These are phyloP conservation scores for Dorcoceras hygrometricum DNA, from an alignment of 257 asterid species.

Conservation along the genomic window DNA sequence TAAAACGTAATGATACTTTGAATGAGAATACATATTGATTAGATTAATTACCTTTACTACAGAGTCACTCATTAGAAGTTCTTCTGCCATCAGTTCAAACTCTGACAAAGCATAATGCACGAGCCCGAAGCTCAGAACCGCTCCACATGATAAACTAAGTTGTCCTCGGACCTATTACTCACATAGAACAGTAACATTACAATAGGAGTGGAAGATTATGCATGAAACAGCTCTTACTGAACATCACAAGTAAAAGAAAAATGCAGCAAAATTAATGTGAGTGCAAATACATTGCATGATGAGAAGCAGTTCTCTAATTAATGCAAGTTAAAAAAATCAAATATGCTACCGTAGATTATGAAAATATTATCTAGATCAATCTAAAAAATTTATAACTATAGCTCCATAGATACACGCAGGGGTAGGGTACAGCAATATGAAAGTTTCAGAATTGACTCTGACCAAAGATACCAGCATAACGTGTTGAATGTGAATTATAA, in stretches of 20 bases:
- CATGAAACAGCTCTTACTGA: conserved; percentile 14
- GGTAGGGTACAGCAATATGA: background rate
- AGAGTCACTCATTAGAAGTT: conserved; percentile 94
- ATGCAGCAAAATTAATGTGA: background rate
- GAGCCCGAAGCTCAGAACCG: conserved; percentile 81
- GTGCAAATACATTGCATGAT: background rate
- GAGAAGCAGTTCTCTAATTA: conserved; percentile 11
- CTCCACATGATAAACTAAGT: conserved; percentile 72
- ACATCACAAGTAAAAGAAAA: conserved; percentile 19
- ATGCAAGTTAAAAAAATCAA: conserved; percentile 11
- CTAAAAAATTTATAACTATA: background rate
- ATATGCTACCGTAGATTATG: conserved; percentile 9
- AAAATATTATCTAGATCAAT: background rate
- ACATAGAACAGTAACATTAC: conserved; percentile 15
- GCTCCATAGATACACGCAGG: conserved; percentile 2
- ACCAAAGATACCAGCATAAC: background rate
- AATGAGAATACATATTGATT: conserved; percentile 13
- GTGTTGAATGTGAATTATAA: background rate
- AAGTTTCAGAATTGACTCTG: conserved; percentile 4
- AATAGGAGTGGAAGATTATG: conserved; percentile 7
- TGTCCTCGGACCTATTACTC: conserved; percentile 77
- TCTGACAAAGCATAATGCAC: conserved; percentile 63
- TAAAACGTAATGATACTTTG: conserved; percentile 16
- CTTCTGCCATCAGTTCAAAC: conserved; percentile 87
- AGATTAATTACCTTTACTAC: conserved; percentile 50